These are phyloP conservation scores for Aspergillus sclerotialis DNA, from an alignment of 2,329 filamentous ascomycete species.

Conservation along the genomic window DNA sequence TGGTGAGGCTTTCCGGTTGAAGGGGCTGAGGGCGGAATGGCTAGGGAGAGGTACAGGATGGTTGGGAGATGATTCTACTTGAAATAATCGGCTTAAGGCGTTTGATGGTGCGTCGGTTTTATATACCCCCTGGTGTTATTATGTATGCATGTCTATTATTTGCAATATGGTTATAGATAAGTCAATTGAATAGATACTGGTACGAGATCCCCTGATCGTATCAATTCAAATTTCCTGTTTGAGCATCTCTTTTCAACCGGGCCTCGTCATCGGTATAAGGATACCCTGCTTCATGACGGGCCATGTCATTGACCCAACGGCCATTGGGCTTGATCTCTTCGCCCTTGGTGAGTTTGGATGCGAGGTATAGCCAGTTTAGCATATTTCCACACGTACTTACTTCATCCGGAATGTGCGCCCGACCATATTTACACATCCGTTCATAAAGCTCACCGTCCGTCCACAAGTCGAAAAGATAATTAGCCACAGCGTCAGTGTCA, in stretches of 20 bases:
- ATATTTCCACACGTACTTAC: slow-evolving; percentile 75
- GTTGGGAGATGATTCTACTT: background rate
- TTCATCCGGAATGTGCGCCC: slow-evolving; percentile 66
- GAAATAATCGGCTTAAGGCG: background rate
- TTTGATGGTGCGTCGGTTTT: background rate
- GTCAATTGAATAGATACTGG: too few relatives aligned
- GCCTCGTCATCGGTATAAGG: slow-evolving; percentile 56
- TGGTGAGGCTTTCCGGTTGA: too few relatives aligned
- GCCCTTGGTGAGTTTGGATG: slow-evolving; percentile 56
- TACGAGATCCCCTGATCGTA: too few relatives aligned
- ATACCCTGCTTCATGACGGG: slow-evolving; percentile 56
- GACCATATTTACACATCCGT: slow-evolving; percentile 59
- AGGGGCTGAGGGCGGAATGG: too few relatives aligned
- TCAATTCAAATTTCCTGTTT: slow-evolving; percentile 20
- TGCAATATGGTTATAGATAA: background rate
- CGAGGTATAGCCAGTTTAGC: slow-evolving; percentile 70
- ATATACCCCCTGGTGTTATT: background rate
- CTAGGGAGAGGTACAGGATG: background rate
- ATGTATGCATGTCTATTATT: background rate
- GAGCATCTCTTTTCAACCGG: slow-evolving; percentile 40
- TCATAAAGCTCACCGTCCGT: slow-evolving; percentile 58
- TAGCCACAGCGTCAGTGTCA: slow-evolving; percentile 63
- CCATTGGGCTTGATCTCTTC: slow-evolving; percentile 52
- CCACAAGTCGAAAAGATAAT: slow-evolving; percentile 60
- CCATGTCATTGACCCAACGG: slow-evolving; percentile 68